These are phyloP conservation scores for Salvia hispanica DNA, from an alignment of 257 asterid species.

Conservation along the genomic window DNA sequence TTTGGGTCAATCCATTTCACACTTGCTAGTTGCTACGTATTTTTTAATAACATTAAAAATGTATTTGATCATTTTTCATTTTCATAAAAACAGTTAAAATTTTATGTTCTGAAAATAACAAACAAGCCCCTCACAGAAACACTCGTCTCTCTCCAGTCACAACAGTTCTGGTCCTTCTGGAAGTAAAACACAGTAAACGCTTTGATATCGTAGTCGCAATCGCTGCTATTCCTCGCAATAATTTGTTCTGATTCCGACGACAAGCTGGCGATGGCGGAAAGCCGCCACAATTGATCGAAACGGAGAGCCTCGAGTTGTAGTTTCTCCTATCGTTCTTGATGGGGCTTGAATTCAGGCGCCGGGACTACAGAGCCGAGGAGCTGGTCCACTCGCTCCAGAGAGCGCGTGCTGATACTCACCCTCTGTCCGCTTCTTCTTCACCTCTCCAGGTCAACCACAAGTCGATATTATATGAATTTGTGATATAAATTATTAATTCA, in stretches of 20 bases:
- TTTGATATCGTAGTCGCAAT: neutral
- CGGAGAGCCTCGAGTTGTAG: conserved; percentile 1
- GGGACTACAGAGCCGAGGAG: conserved; percentile 59
- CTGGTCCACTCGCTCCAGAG: conserved; percentile 49
- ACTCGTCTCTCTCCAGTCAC: too few relatives aligned
- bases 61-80: too few relatives aligned
- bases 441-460: conserved; percentile 44
- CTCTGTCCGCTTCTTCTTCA: conserved; percentile 50
- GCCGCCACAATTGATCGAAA: conserved; percentile 7
- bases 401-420: conserved; percentile 52
- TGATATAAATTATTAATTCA: conserved; percentile 16
- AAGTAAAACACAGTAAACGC: conserved; percentile 25
- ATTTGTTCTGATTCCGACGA: neutral
- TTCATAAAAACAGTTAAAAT: too few relatives aligned
- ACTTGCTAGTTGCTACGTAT: too few relatives aligned
- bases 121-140: neutral
- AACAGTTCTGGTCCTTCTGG: neutral
- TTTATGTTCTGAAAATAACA: too few relatives aligned
- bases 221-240: neutral
- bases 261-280: conserved; percentile 8
- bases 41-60: too few relatives aligned
- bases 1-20: too few relatives aligned
- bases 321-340: conserved; percentile 27
- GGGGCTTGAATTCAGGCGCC: conserved; percentile 66
- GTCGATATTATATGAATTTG: conserved; percentile 8